Base-by-base conservation (phyloP, 257 asterid species). In the Plantago major region DNA sequence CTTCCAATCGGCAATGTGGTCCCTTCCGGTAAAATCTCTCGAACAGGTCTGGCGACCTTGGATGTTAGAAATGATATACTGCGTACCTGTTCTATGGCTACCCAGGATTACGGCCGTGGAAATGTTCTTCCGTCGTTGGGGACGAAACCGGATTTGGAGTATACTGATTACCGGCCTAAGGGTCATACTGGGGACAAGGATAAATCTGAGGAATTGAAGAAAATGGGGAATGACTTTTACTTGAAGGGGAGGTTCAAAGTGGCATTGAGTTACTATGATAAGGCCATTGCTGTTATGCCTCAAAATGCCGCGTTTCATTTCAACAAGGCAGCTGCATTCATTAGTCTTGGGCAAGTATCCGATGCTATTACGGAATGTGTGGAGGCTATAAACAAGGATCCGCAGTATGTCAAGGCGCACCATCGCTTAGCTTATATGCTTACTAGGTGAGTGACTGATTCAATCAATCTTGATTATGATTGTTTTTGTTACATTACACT, bases 321-420 rank as follows among this genome's bases (percentile, higher is more conserved):
- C 74, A 92, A 92, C 62, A 73, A 87, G 58, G 84, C 99, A 0
- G 99, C 96, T 3, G 88, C 95, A 26, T 72, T 92, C 79, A 84
- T 2, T 92, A 66, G 90, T 93, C 9, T 44, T 92, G 11, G 73
- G 66, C 74, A 74, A 87, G 43, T 62, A 22, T 2, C 86, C 45
- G 68, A 52, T 5, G 95, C 98, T 4, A 79, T 79, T 57, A 73
- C 71, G 73, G 99, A 89, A 68, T 92, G 91, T 56, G 96, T 83
- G 60, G 96, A 84, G 78, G 97, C 99, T 11, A 77, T 92, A 71
- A 74, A 78, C 75, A 73, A 89, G 87, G 95, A 92, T 83, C 99
- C 96, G 9, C 76, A 81, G 15, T 92, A 92, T 56, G 82, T 73
- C 18, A 74, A 83, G 74, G 99, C 97, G 5, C 97, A 89, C 74